A percentile compares a stretch with the other conserved stretches of the same genome.
Evolutionary conservation across 2,329 filamentous ascomycete genomes (phyloP).

Genomic region (Phialophora chinensis): DNA sequence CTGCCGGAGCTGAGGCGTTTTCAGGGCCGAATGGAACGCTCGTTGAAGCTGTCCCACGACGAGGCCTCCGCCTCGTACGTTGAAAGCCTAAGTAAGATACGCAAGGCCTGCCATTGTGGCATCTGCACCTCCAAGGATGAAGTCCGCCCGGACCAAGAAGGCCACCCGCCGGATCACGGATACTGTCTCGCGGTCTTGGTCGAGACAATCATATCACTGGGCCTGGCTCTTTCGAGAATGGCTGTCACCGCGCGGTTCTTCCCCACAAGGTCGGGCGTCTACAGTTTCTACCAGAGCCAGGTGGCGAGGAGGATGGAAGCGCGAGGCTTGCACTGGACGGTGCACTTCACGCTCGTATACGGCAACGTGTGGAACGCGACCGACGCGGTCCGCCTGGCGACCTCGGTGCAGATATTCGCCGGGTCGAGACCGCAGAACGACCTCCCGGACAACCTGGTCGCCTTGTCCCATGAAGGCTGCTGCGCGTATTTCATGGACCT

Average conservation of each 20-base stretch:
- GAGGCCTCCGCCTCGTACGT: constrained; percentile 33
- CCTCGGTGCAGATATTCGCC: constrained; percentile 35
- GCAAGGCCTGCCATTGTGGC: constrained; percentile 33
- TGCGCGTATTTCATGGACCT: constrained; percentile 37
- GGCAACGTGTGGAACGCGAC: constrained; percentile 38
- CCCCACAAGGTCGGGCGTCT: constrained; percentile 35
- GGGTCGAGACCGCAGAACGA: constrained; percentile 34
- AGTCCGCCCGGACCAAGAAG: constrained; percentile 29
- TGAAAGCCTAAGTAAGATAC: constrained; percentile 30
- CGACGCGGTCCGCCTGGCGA: constrained; percentile 35
- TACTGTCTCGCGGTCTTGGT: constrained; percentile 37
- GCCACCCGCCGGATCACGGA: constrained; percentile 32
- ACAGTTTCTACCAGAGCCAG: constrained; percentile 36
- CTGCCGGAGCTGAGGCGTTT: constrained; percentile 34
- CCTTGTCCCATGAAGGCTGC: constrained; percentile 36
- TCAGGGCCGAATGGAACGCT: constrained; percentile 36
- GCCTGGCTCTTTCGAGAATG: constrained; percentile 37
- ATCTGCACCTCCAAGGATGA: constrained; percentile 33
- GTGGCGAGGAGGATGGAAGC: constrained; percentile 35
- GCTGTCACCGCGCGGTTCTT: constrained; percentile 33
- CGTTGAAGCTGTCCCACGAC: constrained; percentile 32
- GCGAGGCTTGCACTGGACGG: constrained; percentile 28
- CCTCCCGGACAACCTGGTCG: constrained; percentile 36
- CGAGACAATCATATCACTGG: constrained; percentile 38
- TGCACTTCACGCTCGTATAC: constrained; percentile 37